Evolutionary conservation across 495 filamentous ascomycete species (phyloP).

Genomic region (Talaromyces adpressus): DNA sequence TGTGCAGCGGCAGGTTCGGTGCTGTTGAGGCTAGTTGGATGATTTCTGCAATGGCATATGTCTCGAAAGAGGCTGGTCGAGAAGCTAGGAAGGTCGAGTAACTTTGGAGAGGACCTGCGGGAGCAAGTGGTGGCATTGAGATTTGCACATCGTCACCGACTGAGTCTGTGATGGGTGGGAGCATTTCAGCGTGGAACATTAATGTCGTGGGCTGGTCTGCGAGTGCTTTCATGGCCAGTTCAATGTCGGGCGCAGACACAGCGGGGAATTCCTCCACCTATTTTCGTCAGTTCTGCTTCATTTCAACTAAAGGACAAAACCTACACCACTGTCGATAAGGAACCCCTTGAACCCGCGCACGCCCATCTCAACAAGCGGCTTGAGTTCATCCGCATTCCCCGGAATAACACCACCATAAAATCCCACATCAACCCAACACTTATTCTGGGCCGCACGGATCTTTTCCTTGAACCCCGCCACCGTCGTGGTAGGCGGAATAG

Average conservation of each 20-base stretch:
- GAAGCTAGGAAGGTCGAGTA: slow-evolving; percentile 93
- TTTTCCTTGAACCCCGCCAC: slow-evolving; percentile 77
- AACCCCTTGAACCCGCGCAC: slow-evolving; percentile 98
- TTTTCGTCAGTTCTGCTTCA: not conserved
- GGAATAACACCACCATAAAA: slow-evolving; percentile 97
- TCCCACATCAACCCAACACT: slow-evolving; percentile 98
- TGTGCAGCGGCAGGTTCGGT: slow-evolving; percentile 80
- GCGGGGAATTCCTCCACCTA: slow-evolving; percentile 95
- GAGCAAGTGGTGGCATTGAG: slow-evolving; percentile 65
- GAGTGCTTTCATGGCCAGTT: slow-evolving; percentile 69
- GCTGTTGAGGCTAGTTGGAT: slow-evolving; percentile 73
- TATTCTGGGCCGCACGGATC: slow-evolving; percentile 71
- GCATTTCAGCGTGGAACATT: slow-evolving; percentile 99
- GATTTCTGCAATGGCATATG: slow-evolving; percentile 82
- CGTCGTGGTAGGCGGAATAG: slow-evolving; percentile 93
- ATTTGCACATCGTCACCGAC: slow-evolving; percentile 71
- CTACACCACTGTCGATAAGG: slow-evolving; percentile 90
- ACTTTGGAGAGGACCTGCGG: slow-evolving; percentile 64
- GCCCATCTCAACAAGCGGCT: slow-evolving; percentile 73
- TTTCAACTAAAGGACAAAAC: slow-evolving; percentile 19
- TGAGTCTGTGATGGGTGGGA: slow-evolving; percentile 76
- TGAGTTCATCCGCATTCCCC: slow-evolving; percentile 75
- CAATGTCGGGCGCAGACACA: slow-evolving; percentile 71
- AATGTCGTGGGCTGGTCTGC: slow-evolving; percentile 74
- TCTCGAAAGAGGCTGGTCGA: slow-evolving; percentile 84